Evolutionary conservation across 352 stramenopile genomes (phyloP).

Genomic region (Phytophthora tubulina): DNA sequence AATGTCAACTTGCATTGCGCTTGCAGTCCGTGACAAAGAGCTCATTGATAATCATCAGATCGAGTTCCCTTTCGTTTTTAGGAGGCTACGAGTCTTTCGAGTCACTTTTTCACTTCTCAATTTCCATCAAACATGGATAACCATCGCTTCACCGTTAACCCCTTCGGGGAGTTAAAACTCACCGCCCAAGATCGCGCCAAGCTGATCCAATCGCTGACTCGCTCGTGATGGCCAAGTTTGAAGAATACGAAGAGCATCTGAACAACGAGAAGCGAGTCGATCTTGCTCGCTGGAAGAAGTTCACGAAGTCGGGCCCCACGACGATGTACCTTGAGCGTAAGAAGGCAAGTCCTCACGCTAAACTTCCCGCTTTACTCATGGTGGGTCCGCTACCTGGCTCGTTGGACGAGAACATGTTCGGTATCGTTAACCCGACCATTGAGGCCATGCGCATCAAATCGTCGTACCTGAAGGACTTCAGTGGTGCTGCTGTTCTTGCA

Average conservation of each 20-base stretch:
- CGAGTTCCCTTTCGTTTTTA: too few species aligned
- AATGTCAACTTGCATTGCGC: too few species aligned
- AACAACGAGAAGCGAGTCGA: conserved; percentile 24
- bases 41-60: too few species aligned
- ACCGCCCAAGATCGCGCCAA: conserved; percentile 14
- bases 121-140: too few species aligned
- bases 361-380: conserved; percentile 37
- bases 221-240: conserved; percentile 31
- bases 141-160: conserved; percentile 31
- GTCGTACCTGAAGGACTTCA: conserved; percentile 38
- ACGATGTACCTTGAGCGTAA: conserved; percentile 30
- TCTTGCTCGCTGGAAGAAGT: conserved; percentile 36
- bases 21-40: too few species aligned
- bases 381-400: conserved; percentile 38
- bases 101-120: too few species aligned
- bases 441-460: conserved; percentile 43
- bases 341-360: conserved; percentile 14
- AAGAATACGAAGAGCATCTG: conserved; percentile 33
- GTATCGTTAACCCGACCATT: conserved; percentile 40
- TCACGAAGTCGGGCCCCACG: conserved; percentile 20
- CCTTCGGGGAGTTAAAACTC: conserved; percentile 13
- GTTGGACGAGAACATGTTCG: conserved; percentile 55
- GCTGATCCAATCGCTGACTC: conserved; percentile 25
- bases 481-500: conserved; percentile 50
- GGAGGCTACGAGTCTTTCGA: too few species aligned